A percentile compares a stretch with the other conserved stretches of the same genome.
Evolutionary conservation across 805 yeast genomes (phyloP).

Genomic region (Candida maesae): DNA sequence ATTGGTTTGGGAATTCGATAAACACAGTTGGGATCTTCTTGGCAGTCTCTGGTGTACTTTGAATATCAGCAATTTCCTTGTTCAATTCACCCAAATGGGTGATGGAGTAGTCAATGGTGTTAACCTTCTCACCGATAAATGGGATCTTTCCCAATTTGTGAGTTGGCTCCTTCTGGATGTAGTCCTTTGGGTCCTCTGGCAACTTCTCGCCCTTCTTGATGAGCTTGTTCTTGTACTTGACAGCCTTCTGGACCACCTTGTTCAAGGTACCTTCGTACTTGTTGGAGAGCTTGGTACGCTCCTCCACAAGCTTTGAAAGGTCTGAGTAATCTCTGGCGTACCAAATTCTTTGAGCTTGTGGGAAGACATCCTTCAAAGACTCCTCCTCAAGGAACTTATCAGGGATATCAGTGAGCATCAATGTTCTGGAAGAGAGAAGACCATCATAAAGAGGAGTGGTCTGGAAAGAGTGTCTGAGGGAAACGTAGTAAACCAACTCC

Average conservation of each 20-base stretch:
- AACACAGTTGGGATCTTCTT: conserved; percentile 58
- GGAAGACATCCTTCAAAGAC: conserved; percentile 55
- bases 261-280: conserved; percentile 68
- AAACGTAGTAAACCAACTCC: conserved; percentile 66
- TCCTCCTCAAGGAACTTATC: conserved; percentile 43
- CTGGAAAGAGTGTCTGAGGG: conserved; percentile 71
- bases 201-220: conserved; percentile 52
- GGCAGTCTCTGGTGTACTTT: conserved; percentile 41
- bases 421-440: conserved; percentile 62
- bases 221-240: conserved; percentile 50
- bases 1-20: conserved; percentile 70
- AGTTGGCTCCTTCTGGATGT: conserved; percentile 81
- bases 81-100: conserved; percentile 67
- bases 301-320: conserved; percentile 52
- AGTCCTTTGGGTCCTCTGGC: conserved; percentile 56
- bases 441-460: conserved; percentile 72
- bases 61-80: conserved; percentile 49
- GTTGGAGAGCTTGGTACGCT: conserved; percentile 55
- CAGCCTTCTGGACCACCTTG: conserved; percentile 54
- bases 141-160: conserved; percentile 63
- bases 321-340: conserved; percentile 61
- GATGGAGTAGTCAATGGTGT: conserved; percentile 71
- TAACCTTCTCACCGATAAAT: conserved; percentile 78
- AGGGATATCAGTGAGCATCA: conserved; percentile 64
- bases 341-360: conserved; percentile 55